phyloP scores from a whole-genome alignment of 1,284 basidiomycete species.

The Fomitopsis pinicola region DNA sequence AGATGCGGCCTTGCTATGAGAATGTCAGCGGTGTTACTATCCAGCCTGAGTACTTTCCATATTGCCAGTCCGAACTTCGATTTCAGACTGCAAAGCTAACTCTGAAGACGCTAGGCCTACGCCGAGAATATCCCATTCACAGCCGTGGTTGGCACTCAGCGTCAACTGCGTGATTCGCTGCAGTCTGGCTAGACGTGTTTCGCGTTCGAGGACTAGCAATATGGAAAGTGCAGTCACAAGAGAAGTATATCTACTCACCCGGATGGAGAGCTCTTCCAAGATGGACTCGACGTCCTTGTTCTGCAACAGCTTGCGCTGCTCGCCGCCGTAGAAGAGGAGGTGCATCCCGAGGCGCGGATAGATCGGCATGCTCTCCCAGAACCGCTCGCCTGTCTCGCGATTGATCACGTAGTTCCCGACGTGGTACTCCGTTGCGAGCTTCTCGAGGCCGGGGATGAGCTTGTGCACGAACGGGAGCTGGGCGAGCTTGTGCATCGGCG shows the following conservation, averaged over 20 bases:
- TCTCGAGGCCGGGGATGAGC: constrained; percentile 52
- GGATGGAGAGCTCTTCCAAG: constrained; percentile 64
- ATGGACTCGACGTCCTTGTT: constrained; percentile 52
- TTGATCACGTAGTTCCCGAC: constrained; percentile 67
- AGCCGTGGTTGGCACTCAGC: too few relatives aligned
- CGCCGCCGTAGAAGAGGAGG: constrained; percentile 65
- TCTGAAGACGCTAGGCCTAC: too few relatives aligned
- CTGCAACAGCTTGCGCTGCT: constrained; percentile 51
- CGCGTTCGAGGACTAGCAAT: too few relatives aligned
- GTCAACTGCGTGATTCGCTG: too few relatives aligned
- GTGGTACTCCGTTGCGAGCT: constrained; percentile 47
- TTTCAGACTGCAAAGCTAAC: too few relatives aligned
- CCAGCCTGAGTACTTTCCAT: too few relatives aligned
- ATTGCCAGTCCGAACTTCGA: too few relatives aligned
- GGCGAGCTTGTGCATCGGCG: constrained; percentile 24
- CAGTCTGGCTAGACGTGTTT: too few relatives aligned
- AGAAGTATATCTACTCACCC: constrained; percentile 31
- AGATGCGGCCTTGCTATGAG: constrained; percentile 48
- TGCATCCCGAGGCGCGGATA: constrained; percentile 77
- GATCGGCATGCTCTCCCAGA: constrained; percentile 81
- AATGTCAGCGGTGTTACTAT: too few relatives aligned
- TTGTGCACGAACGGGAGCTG: constrained; percentile 38
- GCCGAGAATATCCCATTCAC: too few relatives aligned
- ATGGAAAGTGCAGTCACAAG: too few relatives aligned
- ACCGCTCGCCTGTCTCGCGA: constrained; percentile 51